Base-by-base conservation (phyloP, 2,329 filamentous ascomycete species). In the Colletotrichum camelliae region DNA sequence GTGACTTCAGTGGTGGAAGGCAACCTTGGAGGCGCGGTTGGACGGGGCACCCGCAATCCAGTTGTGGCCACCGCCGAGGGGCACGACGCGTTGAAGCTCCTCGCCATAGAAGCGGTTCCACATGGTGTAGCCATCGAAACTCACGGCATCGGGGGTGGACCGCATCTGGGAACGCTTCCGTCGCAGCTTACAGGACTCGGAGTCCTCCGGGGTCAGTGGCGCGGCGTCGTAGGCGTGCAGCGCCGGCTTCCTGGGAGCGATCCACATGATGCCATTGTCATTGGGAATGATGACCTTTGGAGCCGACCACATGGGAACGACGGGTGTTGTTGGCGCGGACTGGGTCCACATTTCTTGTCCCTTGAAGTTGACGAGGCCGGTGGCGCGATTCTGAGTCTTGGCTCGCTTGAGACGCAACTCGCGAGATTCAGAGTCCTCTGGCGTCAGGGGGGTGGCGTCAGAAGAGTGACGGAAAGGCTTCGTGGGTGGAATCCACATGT, bases 291-390 rank as follows among this genome's bases (percentile, higher is more conserved):
- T 33, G 21, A 58, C 27, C 13, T 33, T 39, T 8, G 72, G 72
- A n/a, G 64, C 67, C 13, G 64, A 37, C 75, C 75, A 77, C 66
- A 78, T 67, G 33, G 71, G 35, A 27, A 29, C 10, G 57, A 35
- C 31, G 16, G 58, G 58, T 16, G 31, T 33, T 15, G 29, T 15
- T 21, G 62, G 62, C 6, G 35, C 43, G 62, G 43, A 66, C 16
- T 33, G 35, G 13, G 62, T 58, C 77, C 77, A 78, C 55, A 78
- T 67, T 18, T 7, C n/a, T 12, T 77, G 76, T 16, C 70, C 67
- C 3, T 62, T 58, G 13, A 78, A 77, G 60, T 35, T 72, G 21
- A 77, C 77, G 8, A 74, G 58, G n/a, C 72, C 76, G 43, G 78
- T 75, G n/a, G 48, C 16, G 21, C 74, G 7, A 10, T 27, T 18